These are phyloP conservation scores for Arthroderma sp. DNA, from an alignment of 2,329 filamentous ascomycete species.

Conservation along the genomic window DNA sequence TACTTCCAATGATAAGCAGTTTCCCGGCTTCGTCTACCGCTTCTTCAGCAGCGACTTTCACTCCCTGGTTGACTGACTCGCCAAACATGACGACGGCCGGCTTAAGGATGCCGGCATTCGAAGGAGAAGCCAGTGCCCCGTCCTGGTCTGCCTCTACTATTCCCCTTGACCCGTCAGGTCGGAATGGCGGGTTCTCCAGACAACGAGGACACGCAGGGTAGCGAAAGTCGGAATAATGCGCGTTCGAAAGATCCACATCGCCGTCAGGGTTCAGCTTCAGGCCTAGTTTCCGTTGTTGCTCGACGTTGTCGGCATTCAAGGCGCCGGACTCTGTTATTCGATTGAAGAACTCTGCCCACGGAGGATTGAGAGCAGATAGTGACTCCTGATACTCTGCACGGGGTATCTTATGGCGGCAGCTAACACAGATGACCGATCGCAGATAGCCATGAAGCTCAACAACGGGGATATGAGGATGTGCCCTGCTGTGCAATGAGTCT, in stretches of 20 bases:
- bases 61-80: slow-evolving; percentile 59
- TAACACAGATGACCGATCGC: slow-evolving; percentile 65
- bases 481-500: slow-evolving; percentile 75
- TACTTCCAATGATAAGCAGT: slow-evolving; percentile 74
- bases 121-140: slow-evolving; percentile 59
- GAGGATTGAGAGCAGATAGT: slow-evolving; percentile 67
- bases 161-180: slow-evolving; percentile 44
- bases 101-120: slow-evolving; percentile 70
- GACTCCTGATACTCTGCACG: slow-evolving; percentile 64
- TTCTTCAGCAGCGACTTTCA: slow-evolving; percentile 66
- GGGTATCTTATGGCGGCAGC: slow-evolving; percentile 59
- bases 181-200: slow-evolving; percentile 48
- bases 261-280: slow-evolving; percentile 86
- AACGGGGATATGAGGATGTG: slow-evolving; percentile 63
- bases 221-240: slow-evolving; percentile 77
- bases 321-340: slow-evolving; percentile 63
- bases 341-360: slow-evolving; percentile 66
- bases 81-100: slow-evolving; percentile 95
- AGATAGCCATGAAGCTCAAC: slow-evolving; percentile 88
- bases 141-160: slow-evolving; percentile 62
- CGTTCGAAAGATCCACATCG: slow-evolving; percentile 78
- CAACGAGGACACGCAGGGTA: slow-evolving; percentile 85
- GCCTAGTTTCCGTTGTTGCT: slow-evolving; percentile 54
- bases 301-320: slow-evolving; percentile 63
- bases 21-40: slow-evolving; percentile 65